phyloP scores from a whole-genome alignment of 495 filamentous ascomycete genomes.

The Chaetomium tenue region DNA sequence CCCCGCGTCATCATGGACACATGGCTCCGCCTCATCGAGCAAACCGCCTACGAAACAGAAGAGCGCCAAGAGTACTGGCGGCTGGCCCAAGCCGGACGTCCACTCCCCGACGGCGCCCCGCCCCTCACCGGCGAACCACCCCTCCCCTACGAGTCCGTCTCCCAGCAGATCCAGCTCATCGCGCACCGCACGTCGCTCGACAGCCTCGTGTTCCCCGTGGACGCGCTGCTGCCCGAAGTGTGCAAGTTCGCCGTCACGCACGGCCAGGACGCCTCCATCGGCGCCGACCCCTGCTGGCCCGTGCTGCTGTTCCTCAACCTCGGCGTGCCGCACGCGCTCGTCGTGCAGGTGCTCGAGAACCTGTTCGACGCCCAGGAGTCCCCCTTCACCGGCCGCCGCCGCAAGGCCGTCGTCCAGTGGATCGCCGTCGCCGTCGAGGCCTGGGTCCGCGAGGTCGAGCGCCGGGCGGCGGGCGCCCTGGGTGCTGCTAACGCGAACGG shows the following conservation, averaged over 20 bases:
- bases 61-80: conserved; percentile 45
- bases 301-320: conserved; percentile 76
- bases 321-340: conserved; percentile 67
- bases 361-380: conserved; percentile 82
- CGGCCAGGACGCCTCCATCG: conserved; percentile 62
- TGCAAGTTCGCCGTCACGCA: conserved; percentile 73
- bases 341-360: conserved; percentile 73
- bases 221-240: conserved; percentile 63
- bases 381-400: conserved; percentile 68
- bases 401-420: conserved; percentile 45
- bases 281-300: conserved; percentile 67
- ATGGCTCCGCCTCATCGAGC: conserved; percentile 78
- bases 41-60: conserved; percentile 63
- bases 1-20: conserved; percentile 73
- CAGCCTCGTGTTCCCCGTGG: conserved; percentile 69
- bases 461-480: conserved; percentile 33
- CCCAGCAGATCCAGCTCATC: conserved; percentile 69
- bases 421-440: conserved; percentile 38
- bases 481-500: conserved; percentile 1
- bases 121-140: conserved; percentile 34
- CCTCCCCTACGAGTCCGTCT: conserved; percentile 75
- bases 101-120: conserved; percentile 18
- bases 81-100: conserved; percentile 22
- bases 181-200: conserved; percentile 72
- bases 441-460: conserved; percentile 46